These are phyloP conservation scores for Eimeria sp. DNA, from an alignment of 169 alveolate genomes.

Conservation along the genomic window DNA sequence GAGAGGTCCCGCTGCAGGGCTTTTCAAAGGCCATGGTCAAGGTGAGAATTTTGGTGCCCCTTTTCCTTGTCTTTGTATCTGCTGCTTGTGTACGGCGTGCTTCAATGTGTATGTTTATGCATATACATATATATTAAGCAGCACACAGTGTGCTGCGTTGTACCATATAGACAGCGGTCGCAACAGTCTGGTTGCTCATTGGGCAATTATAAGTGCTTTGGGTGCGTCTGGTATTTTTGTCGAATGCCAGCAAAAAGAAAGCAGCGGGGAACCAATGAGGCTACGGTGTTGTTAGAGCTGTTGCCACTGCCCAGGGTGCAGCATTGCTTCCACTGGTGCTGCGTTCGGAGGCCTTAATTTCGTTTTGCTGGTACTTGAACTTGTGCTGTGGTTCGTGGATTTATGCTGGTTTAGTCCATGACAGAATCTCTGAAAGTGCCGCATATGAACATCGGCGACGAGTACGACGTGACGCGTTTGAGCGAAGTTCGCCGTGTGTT, in stretches of 20 bases:
- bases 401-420: slow-evolving; percentile 89
- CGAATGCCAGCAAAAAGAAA: neutral
- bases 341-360: slow-evolving; percentile 31
- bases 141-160: too few relatives aligned
- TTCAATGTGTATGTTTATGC: neutral
- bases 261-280: neutral
- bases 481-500: slow-evolving; percentile 14
- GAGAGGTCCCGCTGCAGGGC: slow-evolving; percentile 76
- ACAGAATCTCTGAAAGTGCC: slow-evolving; percentile 91
- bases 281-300: neutral
- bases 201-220: neutral
- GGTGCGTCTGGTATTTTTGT: neutral
- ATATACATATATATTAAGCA: neutral
- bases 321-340: neutral
- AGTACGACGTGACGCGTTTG: slow-evolving; percentile 85
- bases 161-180: too few relatives aligned
- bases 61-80: neutral
- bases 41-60: slow-evolving; percentile 21
- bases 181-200: too few relatives aligned
- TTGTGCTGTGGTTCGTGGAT: slow-evolving; percentile 84
- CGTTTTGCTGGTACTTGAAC: slow-evolving; percentile 79
- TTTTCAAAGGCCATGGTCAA: slow-evolving; percentile 83
- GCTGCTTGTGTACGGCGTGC: neutral
- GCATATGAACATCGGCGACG: slow-evolving; percentile 90
- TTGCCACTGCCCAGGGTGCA: neutral